Evolutionary conservation across 108 stramenopile genomes (phyloP).

Genomic region (Chaetoceros muelleri): DNA sequence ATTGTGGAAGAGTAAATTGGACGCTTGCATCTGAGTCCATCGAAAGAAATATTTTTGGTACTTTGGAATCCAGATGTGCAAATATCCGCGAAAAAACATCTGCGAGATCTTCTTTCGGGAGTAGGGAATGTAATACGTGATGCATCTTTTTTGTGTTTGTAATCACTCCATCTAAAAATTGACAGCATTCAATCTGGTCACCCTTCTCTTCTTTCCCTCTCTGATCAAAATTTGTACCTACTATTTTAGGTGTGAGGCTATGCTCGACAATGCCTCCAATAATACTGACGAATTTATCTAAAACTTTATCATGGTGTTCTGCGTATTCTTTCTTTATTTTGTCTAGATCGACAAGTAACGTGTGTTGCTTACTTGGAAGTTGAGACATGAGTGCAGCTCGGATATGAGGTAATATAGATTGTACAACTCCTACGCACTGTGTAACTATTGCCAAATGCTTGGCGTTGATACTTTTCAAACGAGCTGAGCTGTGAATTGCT

Average conservation of each 20-base stretch:
- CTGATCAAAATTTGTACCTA: slow-evolving; percentile 59
- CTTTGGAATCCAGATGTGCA: slow-evolving; percentile 71
- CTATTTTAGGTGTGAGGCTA: slow-evolving; percentile 54
- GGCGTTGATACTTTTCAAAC: slow-evolving; percentile 87
- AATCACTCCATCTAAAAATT: slow-evolving; percentile 82
- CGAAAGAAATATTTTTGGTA: slow-evolving; percentile 36
- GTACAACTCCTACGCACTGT: slow-evolving; percentile 81
- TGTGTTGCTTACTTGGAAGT: slow-evolving; percentile 85
- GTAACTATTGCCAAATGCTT: slow-evolving; percentile 90
- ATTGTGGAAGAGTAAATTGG: slow-evolving; percentile 51
- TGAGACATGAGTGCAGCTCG: slow-evolving; percentile 89
- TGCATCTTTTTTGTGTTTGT: slow-evolving; percentile 88
- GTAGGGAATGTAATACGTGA: slow-evolving; percentile 74
- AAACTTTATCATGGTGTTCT: slow-evolving; percentile 87
- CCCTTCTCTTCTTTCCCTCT: slow-evolving; percentile 26
- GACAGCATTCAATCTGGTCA: slow-evolving; percentile 32
- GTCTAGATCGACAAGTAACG: slow-evolving; percentile 82
- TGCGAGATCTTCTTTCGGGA: slow-evolving; percentile 85
- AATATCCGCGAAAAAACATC: slow-evolving; percentile 93
- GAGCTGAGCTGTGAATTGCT: slow-evolving; percentile 84
- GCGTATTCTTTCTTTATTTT: slow-evolving; percentile 78
- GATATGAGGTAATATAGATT: slow-evolving; percentile 81
- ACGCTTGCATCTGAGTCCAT: slow-evolving; percentile 5
- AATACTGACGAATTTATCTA: slow-evolving; percentile 93
- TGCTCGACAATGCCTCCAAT: slow-evolving; percentile 91